phyloP scores from a whole-genome alignment of 2,329 filamentous ascomycete genomes.

The Juglanconis sp. region DNA sequence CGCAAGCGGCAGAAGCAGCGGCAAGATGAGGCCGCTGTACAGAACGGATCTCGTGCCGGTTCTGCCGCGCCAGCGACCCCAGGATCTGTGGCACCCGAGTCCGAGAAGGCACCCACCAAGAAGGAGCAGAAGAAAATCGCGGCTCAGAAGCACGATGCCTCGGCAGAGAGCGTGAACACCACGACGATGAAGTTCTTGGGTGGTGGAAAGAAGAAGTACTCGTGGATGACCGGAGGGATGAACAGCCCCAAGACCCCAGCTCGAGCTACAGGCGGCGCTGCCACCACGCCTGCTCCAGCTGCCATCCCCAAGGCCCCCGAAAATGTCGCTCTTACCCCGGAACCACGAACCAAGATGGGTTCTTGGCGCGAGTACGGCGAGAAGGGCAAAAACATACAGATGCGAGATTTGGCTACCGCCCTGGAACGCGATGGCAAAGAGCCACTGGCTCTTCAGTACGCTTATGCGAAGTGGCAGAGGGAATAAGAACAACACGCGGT shows the following conservation, averaged over 20 bases:
- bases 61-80: slow-evolving; percentile 60
- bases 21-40: slow-evolving; percentile 51
- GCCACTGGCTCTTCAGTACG: slow-evolving; percentile 57
- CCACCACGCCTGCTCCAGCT: slow-evolving; percentile 6
- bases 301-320: slow-evolving; percentile 27
- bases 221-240: slow-evolving; percentile 68
- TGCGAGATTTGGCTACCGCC: slow-evolving; percentile 77
- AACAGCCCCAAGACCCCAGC: slow-evolving; percentile 40
- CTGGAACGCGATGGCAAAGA: slow-evolving; percentile 77
- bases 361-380: slow-evolving; percentile 74
- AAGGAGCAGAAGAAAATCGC: slow-evolving; percentile 78
- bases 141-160: slow-evolving; percentile 73
- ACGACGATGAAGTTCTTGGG: slow-evolving; percentile 70
- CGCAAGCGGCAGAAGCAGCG: slow-evolving; percentile 62
- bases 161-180: slow-evolving; percentile 77
- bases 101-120: slow-evolving; percentile 72
- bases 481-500: slow-evolving; percentile 38
- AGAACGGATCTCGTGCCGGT: slow-evolving; percentile 48
- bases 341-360: slow-evolving; percentile 64
- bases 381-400: slow-evolving; percentile 74
- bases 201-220: slow-evolving; percentile 62
- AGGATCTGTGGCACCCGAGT: slow-evolving; percentile 59
- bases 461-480: slow-evolving; percentile 50
- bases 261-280: slow-evolving; percentile 27
- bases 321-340: slow-evolving; percentile 47